Conservation (phyloP, 257 asterid genomes). For the Nicotiana paniculata region DNA sequence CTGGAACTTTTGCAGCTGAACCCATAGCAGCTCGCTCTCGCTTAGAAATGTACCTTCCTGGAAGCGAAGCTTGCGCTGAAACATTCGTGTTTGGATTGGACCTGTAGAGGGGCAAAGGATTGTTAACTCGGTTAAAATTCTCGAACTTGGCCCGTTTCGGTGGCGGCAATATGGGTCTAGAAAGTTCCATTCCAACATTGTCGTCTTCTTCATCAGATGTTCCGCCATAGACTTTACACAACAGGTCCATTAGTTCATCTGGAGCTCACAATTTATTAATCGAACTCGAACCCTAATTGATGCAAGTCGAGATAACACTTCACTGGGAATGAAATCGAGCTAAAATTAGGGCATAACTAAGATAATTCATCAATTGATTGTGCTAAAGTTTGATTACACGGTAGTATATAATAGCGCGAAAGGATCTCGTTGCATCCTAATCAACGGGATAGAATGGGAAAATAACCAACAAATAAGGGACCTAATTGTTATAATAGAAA, state of each 20-base stretch:
- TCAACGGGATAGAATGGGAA: neutral
- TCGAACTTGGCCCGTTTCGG: slow-evolving; percentile 34
- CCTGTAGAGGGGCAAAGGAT: slow-evolving; percentile 7
- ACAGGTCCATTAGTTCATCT: slow-evolving; percentile 52
- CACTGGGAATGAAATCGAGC: neutral
- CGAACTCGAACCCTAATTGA: neutral
- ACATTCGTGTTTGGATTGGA: slow-evolving; percentile 4
- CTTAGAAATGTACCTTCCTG: slow-evolving; percentile 82
- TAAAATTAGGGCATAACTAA: neutral
- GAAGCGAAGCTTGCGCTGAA: slow-evolving; percentile 37
- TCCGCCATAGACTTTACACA: slow-evolving; percentile 52
- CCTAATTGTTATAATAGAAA: neutral
- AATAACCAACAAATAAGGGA: neutral
- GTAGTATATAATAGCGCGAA: neutral
- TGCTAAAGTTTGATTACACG: neutral
- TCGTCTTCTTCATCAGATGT: slow-evolving; percentile 51
- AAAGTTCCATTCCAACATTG: slow-evolving; percentile 4
- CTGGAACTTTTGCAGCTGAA: neutral
- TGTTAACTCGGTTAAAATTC: neutral
- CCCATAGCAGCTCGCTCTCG: slow-evolving; percentile 55
- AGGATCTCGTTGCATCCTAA: neutral
- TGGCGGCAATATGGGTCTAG: slow-evolving; percentile 17
- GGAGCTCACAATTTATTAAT: too few species aligned
- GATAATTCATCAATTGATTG: neutral
- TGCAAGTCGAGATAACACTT: neutral